Evolutionary conservation across 108 stramenopile species (phyloP).

Genomic region (Cyclotella sp.): DNA sequence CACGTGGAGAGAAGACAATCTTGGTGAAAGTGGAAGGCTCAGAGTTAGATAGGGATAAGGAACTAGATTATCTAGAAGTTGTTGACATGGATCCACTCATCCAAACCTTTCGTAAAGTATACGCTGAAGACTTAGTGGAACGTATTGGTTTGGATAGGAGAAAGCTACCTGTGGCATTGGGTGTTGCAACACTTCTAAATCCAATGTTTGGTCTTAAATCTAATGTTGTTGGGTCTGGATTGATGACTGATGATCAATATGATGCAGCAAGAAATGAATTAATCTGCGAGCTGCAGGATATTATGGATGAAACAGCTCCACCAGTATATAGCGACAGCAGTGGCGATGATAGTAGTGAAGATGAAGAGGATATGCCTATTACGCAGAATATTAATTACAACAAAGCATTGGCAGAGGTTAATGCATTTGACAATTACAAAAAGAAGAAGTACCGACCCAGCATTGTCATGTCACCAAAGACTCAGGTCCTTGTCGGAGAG

Average conservation of each 20-base stretch:
- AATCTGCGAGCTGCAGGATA: no score
- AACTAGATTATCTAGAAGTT: neutral
- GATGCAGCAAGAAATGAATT: no score
- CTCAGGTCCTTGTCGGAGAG: no score
- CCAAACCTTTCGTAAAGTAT: slow-evolving; percentile 7
- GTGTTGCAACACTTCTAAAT: slow-evolving; percentile 15
- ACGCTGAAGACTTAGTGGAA: slow-evolving; percentile 11
- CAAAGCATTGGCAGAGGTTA: no score
- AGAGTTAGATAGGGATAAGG: neutral
- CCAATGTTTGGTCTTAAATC: slow-evolving; percentile 14
- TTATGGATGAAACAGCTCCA: no score
- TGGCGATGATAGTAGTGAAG: no score
- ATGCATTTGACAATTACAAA: no score
- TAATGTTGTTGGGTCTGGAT: slow-evolving; percentile 17
- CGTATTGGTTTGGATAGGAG: slow-evolving; percentile 2
- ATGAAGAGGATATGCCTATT: no score
- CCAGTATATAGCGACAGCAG: no score
- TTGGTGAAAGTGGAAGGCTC: neutral
- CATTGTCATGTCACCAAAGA: no score
- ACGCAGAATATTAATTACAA: no score
- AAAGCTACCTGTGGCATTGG: slow-evolving; percentile 6
- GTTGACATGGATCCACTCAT: slow-evolving; percentile 15
- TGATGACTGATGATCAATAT: slow-evolving; percentile 29
- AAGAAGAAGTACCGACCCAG: no score
- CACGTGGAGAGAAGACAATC: neutral